Evolutionary conservation across 2,329 filamentous ascomycete species (phyloP), one percentile per base, ranked within the genome.

Genomic region (Fonsecaea nubica): DNA sequence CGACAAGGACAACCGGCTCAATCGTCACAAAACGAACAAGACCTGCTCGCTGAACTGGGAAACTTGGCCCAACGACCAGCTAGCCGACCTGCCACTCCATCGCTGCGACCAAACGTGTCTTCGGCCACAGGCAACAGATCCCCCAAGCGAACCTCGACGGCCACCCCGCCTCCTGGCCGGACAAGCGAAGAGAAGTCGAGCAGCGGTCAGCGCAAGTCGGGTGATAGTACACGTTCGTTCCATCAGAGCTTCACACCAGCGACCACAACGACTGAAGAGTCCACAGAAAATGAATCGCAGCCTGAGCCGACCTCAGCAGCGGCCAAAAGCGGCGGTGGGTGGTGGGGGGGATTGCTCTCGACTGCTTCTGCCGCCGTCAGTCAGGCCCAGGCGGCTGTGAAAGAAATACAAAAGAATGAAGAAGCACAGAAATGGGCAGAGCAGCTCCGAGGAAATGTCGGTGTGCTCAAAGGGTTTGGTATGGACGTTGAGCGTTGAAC

Each of bases 371-470:
- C 85, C 58, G 84, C 84, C 38, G 86, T 96, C 80, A 96, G 96
- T 83, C 92, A 94, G 78, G 94, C 95, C 55, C 93, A 97, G 80
- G 92, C 90, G 7, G 90, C 93, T 0, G 93, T 96, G 71, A 96
- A 94, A 77, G 92, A 98, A 78, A 93, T 99, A 56, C 92, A 97
- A 77, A 90, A 95, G 76, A 97, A 96, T 74, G 93, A 98, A 76
- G 95, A 99, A 78, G 95, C 94, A 59, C 93, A 94, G 82, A 91
- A 92, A 77, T 99, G 94, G 93, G 92, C 93, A 1, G 92, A 97
- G 61, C 94, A 98, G 77, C 91, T 98, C 63, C 90, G 90, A 75
- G 93, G 93, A 66, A 97, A 97, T 76, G 91, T 96, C 57, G 91
- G 90, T 53, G 89, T 88, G 36, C 82, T 98, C 50, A 87, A 87